A percentile compares a stretch with the other conserved stretches of the same genome.
phyloP scores from a whole-genome alignment of 805 yeast genomes.

The Candida bentonensis region DNA sequence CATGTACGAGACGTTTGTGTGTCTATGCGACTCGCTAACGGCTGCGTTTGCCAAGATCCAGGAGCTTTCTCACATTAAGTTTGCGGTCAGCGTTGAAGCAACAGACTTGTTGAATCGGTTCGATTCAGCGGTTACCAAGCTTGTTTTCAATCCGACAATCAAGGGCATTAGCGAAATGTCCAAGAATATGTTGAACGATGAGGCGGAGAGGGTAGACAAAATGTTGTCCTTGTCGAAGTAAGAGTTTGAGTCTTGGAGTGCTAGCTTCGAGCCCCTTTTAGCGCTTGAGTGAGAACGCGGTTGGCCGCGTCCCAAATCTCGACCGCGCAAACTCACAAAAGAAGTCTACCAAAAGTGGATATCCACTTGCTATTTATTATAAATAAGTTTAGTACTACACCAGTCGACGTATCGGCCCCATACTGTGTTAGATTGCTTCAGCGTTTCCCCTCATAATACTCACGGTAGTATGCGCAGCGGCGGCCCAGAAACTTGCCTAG shows the following conservation, averaged over 20 bases:
- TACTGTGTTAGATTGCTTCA: constrained; percentile 2
- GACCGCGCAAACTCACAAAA: neutral
- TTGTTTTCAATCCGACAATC: constrained; percentile 11
- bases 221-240: constrained; percentile 8
- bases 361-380: constrained; percentile 2
- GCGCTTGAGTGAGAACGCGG: no score
- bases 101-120: constrained; percentile 11
- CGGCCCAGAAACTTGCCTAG: constrained; percentile 52
- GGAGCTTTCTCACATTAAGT: constrained; percentile 5
- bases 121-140: constrained; percentile 12
- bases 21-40: constrained; percentile 13
- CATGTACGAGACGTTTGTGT: constrained; percentile 14
- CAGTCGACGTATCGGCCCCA: constrained; percentile 6
- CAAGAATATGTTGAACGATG: constrained; percentile 10
- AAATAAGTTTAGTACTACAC: constrained; percentile 1
- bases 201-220: constrained; percentile 10
- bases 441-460: constrained; percentile 6
- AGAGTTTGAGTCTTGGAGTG: no score
- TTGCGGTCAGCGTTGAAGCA: constrained; percentile 2
- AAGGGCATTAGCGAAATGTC: constrained; percentile 12
- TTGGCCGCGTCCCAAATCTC: no score
- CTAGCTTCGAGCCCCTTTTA: no score
- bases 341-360: neutral
- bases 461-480: constrained; percentile 27
- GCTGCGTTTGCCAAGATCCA: constrained; percentile 9